Conservation (phyloP, 352 stramenopile species). For the Phytophthora quininea region DNA sequence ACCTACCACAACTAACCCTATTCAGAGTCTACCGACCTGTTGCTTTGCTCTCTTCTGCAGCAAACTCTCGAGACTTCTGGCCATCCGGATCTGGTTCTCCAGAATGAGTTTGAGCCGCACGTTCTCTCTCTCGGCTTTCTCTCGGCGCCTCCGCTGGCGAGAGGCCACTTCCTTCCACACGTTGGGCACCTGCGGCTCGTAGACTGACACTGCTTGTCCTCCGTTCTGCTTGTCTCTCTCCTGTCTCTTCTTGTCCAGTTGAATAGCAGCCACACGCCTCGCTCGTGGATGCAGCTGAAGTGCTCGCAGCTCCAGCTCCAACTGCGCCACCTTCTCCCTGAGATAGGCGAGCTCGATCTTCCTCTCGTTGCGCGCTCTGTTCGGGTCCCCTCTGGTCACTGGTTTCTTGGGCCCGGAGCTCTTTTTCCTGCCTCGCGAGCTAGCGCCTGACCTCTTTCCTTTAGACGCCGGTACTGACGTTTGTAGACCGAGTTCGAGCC, state of each 20-base stretch:
- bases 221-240: neutral
- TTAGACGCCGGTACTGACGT: conserved; percentile 5
- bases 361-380: conserved; percentile 38
- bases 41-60: conserved; percentile 41
- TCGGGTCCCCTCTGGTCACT: conserved; percentile 43
- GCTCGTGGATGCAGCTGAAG: conserved; percentile 36
- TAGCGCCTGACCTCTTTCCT: conserved; percentile 6
- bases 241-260: conserved; percentile 11
- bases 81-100: conserved; percentile 47
- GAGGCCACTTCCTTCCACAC: conserved; percentile 43
- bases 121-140: conserved; percentile 57
- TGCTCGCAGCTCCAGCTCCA: conserved; percentile 66
- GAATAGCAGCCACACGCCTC: conserved; percentile 39
- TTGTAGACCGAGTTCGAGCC: conserved; percentile 22
- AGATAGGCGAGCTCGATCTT: conserved; percentile 80
- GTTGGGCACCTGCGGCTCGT: conserved; percentile 25
- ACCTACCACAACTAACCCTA: neutral
- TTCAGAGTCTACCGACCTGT: conserved; percentile 14
- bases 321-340: conserved; percentile 63
- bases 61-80: conserved; percentile 37
- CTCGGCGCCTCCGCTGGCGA: conserved; percentile 44
- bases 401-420: conserved; percentile 45
- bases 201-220: conserved; percentile 15
- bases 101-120: conserved; percentile 54
- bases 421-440: conserved; percentile 35